Evolutionary conservation across 345 rosid genomes (phyloP), one percentile per base, ranked within the genome.

Genomic region (Cardamine occulta): DNA sequence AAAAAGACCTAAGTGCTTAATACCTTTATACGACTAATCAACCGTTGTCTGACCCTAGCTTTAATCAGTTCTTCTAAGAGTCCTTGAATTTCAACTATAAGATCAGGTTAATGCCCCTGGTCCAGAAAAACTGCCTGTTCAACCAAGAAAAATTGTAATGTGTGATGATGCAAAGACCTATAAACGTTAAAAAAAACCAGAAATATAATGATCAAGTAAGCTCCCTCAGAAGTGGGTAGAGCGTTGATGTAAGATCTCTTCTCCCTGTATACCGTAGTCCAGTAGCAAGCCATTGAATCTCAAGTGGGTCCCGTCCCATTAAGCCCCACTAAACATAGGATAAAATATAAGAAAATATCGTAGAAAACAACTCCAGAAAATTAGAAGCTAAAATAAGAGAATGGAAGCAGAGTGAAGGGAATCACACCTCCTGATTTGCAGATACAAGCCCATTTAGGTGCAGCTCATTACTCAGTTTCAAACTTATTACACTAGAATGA

Each of bases 261-360:
- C 98, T 90, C 83, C 88, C 96, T 8, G 96, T 85, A 76, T 94
- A 94, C 98, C 98, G 90, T 39, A 94, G 88, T 67, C 98, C 98
- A 32, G 88, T 85, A n/a, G 98, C 89, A 82, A 94, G 92, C 44
- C 97, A 95, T 47, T 87, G 84, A 78, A 94, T 85, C 81, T 94
- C 98, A 59, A 82, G 65, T 3, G 85, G 90, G 58, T 82, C 93
- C 58, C 98, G 85, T 77, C 97, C 98, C 86, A 88, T n/a, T n/a
- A n/a, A n/a, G n/a, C n/a, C n/a, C n/a, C n/a, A n/a, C n/a, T n/a
- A n/a, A n/a, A n/a, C n/a, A n/a, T n/a, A n/a, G n/a, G n/a, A n/a
- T n/a, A n/a, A n/a, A n/a, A n/a, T n/a, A n/a, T n/a, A n/a, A n/a
- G n/a, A n/a, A n/a, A n/a, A n/a, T n/a, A n/a, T n/a, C n/a, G n/a